Conservation (phyloP, 2,329 filamentous ascomycete genomes). For the Aureobasidium sp. region DNA sequence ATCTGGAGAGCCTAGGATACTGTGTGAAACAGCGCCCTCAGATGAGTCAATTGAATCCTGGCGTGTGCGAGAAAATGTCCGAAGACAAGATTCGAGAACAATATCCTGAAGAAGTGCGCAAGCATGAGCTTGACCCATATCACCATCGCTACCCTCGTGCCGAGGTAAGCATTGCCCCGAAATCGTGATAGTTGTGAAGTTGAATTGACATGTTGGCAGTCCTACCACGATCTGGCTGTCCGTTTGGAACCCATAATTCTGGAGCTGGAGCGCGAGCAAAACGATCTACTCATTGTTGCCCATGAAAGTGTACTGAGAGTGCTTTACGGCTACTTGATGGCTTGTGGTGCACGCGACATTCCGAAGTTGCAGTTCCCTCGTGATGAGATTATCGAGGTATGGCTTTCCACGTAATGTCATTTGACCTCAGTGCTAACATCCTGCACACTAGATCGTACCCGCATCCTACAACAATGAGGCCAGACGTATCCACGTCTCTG, state of each 20-base stretch:
- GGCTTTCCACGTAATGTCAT: neutral
- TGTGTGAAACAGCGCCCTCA: conserved; percentile 87
- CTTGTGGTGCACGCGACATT: conserved; percentile 91
- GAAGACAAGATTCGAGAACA: conserved; percentile 71
- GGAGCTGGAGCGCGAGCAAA: conserved; percentile 92
- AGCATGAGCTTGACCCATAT: conserved; percentile 91
- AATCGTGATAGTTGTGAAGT: neutral
- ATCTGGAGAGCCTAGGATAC: conserved; percentile 71
- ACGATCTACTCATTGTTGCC: conserved; percentile 95
- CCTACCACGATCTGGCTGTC: conserved; percentile 97
- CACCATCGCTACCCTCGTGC: conserved; percentile 93
- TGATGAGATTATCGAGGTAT: conserved; percentile 88
- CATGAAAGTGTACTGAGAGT: conserved; percentile 97
- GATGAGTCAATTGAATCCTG: conserved; percentile 95
- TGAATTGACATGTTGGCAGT: conserved; percentile 46
- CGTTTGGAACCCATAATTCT: conserved; percentile 96
- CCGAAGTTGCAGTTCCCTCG: conserved; percentile 88
- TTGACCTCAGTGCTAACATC: neutral
- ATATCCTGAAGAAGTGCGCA: conserved; percentile 84
- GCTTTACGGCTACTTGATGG: conserved; percentile 96
- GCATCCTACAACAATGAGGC: conserved; percentile 96
- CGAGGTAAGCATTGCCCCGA: conserved; percentile 52
- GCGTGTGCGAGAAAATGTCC: conserved; percentile 89
- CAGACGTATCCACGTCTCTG: conserved; percentile 78
- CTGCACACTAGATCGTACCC: conserved; percentile 64